phyloP scores from a whole-genome alignment of 139 green algal genomes.

The Zygnema cylindricum region DNA sequence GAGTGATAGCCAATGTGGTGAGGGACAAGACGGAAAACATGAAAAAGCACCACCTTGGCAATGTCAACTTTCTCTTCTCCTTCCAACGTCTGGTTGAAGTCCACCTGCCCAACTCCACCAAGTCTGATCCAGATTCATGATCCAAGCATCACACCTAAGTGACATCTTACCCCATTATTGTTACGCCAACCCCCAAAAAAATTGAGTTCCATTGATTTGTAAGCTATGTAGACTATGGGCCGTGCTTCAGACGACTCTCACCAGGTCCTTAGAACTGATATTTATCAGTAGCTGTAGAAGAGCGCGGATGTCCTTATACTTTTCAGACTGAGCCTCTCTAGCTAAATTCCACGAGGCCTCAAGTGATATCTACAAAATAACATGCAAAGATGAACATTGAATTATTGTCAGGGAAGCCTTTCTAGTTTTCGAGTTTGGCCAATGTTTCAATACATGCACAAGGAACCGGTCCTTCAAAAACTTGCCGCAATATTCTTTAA shows the following conservation, averaged over 20 bases:
- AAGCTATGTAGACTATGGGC: not conserved
- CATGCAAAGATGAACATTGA: not conserved
- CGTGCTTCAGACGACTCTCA: no score
- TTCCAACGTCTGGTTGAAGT: constrained; percentile 54
- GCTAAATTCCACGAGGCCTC: constrained; percentile 24
- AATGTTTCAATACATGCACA: no score
- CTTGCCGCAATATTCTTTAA: no score
- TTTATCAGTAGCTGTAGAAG: constrained; percentile 83
- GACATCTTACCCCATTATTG: no score
- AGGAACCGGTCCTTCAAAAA: no score
- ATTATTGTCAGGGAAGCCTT: not conserved
- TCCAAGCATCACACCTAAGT: no score
- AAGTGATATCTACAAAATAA: constrained; percentile 33
- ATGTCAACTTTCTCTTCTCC: constrained; percentile 42
- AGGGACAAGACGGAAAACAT: not conserved
- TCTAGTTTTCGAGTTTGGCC: not conserved
- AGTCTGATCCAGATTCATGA: no score
- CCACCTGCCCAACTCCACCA: not conserved
- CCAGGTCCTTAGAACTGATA: constrained; percentile 72
- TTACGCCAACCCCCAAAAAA: no score
- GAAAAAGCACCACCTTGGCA: constrained; percentile 33
- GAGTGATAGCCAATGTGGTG: no score
- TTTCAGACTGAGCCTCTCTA: constrained; percentile 60
- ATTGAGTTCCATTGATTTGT: no score
- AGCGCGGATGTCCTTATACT: constrained; percentile 76